Conservation (phyloP, 805 yeast genomes). For the Candida awuae region DNA sequence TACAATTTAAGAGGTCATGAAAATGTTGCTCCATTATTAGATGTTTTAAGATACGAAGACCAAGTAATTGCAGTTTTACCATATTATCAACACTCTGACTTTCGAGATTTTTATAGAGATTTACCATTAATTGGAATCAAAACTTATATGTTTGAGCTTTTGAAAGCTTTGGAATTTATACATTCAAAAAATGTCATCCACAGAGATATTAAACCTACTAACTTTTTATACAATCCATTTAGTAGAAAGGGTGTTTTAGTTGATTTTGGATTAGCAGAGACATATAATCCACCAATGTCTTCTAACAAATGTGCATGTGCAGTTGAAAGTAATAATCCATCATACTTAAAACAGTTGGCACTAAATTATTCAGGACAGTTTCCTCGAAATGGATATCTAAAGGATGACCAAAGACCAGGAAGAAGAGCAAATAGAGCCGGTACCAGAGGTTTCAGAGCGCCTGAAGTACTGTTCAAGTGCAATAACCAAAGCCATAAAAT, state of each 20-base stretch:
- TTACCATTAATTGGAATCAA: constrained; percentile 74
- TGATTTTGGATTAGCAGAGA: constrained; percentile 88
- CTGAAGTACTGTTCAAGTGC: constrained; percentile 85
- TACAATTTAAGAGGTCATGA: constrained; percentile 59
- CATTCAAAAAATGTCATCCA: constrained; percentile 80
- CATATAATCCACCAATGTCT: constrained; percentile 24
- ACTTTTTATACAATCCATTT: constrained; percentile 60
- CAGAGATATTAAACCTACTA: constrained; percentile 79
- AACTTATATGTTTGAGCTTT: constrained; percentile 68
- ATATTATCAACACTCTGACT: constrained; percentile 84
- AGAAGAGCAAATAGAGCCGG: constrained; percentile 96
- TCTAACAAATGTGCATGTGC: constrained; percentile 49
- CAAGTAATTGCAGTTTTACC: constrained; percentile 92
- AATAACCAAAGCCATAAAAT: constrained; percentile 72
- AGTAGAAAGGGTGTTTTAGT: constrained; percentile 72
- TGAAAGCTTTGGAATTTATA: constrained; percentile 67
- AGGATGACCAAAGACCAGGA: constrained; percentile 80
- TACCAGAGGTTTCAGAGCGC: constrained; percentile 90
- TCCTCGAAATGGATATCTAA: constrained; percentile 60
- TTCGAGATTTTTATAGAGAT: constrained; percentile 76
- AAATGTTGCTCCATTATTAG: constrained; percentile 81
- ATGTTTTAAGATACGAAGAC: constrained; percentile 79
- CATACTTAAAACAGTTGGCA: background rate
- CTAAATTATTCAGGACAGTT: constrained; percentile 26
- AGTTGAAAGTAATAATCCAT: constrained; percentile 29